phyloP scores from a whole-genome alignment of 345 rosid genomes.

The Salix caprea region DNA sequence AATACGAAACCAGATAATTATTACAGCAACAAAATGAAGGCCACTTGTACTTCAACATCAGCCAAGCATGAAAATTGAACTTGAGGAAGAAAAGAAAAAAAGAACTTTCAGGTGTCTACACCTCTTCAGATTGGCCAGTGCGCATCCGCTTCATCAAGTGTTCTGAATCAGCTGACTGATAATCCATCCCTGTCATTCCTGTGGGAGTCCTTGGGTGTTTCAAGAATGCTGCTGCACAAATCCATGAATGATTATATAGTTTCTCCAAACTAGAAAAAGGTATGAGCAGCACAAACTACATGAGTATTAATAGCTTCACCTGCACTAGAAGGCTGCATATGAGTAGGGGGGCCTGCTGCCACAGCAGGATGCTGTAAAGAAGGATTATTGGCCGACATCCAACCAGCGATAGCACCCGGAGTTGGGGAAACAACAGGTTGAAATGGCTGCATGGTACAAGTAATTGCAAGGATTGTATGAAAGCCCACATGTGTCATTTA shows the following conservation, averaged over 20 bases:
- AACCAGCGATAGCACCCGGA: conserved; percentile 67
- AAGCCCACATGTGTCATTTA: not conserved
- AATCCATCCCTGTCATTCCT: conserved; percentile 54
- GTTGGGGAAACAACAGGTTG: conserved; percentile 61
- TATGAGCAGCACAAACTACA: not conserved
- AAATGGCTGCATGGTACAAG: conserved; percentile 55
- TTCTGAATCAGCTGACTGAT: conserved; percentile 73
- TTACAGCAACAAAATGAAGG: conserved; percentile 1
- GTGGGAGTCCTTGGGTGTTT: conserved; percentile 63
- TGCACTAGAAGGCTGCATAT: conserved; percentile 43
- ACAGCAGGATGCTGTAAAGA: conserved; percentile 46
- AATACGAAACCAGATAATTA: not conserved
- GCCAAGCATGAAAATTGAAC: not conserved
- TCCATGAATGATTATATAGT: not conserved
- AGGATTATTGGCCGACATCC: conserved; percentile 59
- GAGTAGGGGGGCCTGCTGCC: conserved; percentile 42
- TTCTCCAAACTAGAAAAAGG: not conserved
- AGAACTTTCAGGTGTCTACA: conserved; percentile 8
- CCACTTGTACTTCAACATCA: not conserved
- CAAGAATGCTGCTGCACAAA: conserved; percentile 50
- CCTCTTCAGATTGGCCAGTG: conserved; percentile 67
- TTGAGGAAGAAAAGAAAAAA: not conserved
- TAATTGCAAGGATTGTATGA: conserved; percentile 6
- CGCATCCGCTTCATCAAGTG: conserved; percentile 66
- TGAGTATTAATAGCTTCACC: conserved; percentile 17